Evolutionary conservation across 208 protist genomes (phyloP).

Genomic region (Leishmania turanica): DNA sequence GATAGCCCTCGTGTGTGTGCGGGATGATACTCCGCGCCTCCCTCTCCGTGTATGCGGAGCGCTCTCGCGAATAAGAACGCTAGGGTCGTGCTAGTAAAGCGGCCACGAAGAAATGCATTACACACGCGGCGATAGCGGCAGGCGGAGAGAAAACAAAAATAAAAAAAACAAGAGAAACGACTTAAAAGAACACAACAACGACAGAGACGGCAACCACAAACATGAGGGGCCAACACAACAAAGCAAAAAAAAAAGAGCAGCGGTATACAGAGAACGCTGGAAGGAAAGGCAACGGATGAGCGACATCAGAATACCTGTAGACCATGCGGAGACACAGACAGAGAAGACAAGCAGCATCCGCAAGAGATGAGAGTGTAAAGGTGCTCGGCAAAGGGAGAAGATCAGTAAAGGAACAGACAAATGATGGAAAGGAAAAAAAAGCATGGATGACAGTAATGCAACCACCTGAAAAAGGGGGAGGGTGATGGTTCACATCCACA

Average conservation of each 20-base stretch:
- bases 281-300: neutral
- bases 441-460: neutral
- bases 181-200: neutral
- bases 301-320: neutral
- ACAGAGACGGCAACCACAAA: neutral
- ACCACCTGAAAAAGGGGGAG: neutral
- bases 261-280: neutral
- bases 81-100: neutral
- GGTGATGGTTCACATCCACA: neutral
- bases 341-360: neutral
- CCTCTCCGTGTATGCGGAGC: neutral
- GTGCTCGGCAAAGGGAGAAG: neutral
- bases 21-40: neutral
- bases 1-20: neutral
- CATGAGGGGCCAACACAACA: neutral
- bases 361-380: neutral
- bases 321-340: neutral
- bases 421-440: neutral
- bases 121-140: neutral
- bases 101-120: neutral
- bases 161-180: constrained; percentile 6
- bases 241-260: neutral
- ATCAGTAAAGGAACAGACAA: neutral
- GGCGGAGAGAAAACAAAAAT: constrained; percentile 1
- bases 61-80: neutral